Percentiles rank a stretch among this genome's conserved stretches.
Conservation (phyloP, 495 filamentous ascomycete genomes). For the Collariella sp. region DNA sequence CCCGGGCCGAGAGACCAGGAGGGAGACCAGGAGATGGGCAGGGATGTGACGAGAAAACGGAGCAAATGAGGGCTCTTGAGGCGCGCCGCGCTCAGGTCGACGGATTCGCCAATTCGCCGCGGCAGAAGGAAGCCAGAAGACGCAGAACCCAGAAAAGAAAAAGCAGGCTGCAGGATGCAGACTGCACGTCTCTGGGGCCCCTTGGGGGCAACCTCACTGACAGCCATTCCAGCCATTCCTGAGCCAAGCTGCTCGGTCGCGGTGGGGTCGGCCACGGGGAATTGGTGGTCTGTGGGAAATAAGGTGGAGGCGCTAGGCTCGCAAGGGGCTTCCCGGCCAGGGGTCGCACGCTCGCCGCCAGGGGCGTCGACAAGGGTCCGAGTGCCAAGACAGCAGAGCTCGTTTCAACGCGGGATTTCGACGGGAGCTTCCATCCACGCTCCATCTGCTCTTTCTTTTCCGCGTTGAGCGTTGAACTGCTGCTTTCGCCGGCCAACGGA, state of each 20-base stretch:
- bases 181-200: no score
- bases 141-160: no score
- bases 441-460: background rate
- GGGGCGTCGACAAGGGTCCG: conserved; percentile 4
- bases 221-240: no score
- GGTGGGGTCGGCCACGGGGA: conserved; percentile 13
- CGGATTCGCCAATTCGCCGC: conserved; percentile 20
- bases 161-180: conserved; percentile 12
- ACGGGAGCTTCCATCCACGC: background rate
- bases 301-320: conserved; percentile 22
- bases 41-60: conserved; percentile 6
- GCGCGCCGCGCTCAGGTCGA: conserved; percentile 14
- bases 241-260: conserved; percentile 16
- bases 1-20: background rate
- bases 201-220: no score
- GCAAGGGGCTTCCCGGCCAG: conserved; percentile 24
- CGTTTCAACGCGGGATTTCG: background rate
- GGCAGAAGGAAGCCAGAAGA: background rate
- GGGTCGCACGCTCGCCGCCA: no score
- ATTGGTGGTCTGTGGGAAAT: conserved; percentile 29
- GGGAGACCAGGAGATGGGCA: no score
- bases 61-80: conserved; percentile 14
- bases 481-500: no score
- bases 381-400: background rate
- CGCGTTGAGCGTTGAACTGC: background rate